Conservation (phyloP, 371 early-diverging fungal genomes). For the Syncephalastrum contaminatum region DNA sequence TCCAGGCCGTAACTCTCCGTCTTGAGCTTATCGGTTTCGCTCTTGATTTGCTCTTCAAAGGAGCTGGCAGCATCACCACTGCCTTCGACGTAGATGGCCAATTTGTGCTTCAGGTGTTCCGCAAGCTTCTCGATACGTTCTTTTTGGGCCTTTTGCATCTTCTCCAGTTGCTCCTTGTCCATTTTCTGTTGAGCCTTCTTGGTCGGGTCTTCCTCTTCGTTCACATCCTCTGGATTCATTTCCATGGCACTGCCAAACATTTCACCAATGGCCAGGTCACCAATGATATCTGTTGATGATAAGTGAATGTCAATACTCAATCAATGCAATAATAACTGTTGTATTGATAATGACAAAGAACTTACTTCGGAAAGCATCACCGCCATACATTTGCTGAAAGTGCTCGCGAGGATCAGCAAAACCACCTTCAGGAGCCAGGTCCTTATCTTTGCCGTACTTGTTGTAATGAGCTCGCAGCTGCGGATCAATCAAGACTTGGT, state of each 20-base stretch:
- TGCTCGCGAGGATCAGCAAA: conserved; percentile 90
- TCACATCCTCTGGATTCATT: conserved; percentile 13
- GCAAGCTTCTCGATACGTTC: conserved; percentile 78
- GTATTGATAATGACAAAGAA: neutral
- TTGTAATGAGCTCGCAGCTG: conserved; percentile 87
- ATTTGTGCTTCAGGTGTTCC: conserved; percentile 72
- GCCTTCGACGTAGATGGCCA: conserved; percentile 77
- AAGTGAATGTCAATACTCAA: neutral
- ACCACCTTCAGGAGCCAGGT: conserved; percentile 68
- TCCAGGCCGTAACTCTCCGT: conserved; percentile 90
- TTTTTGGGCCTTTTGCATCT: conserved; percentile 50
- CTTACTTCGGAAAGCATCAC: conserved; percentile 78
- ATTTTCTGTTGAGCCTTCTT: conserved; percentile 22
- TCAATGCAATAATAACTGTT: neutral
- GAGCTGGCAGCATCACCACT: conserved; percentile 44
- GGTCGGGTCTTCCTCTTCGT: conserved; percentile 9
- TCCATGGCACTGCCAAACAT: conserved; percentile 42
- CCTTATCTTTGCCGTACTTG: conserved; percentile 77
- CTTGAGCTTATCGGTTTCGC: conserved; percentile 88
- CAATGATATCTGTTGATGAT: conserved; percentile 36
- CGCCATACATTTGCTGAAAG: conserved; percentile 94
- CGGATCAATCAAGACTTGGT: conserved; percentile 92
- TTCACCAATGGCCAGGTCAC: conserved; percentile 44
- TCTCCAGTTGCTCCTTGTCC: conserved; percentile 62
- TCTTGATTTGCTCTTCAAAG: conserved; percentile 68